Conservation (phyloP, 148 eudicot genomes). For the Spergularia marina region DNA sequence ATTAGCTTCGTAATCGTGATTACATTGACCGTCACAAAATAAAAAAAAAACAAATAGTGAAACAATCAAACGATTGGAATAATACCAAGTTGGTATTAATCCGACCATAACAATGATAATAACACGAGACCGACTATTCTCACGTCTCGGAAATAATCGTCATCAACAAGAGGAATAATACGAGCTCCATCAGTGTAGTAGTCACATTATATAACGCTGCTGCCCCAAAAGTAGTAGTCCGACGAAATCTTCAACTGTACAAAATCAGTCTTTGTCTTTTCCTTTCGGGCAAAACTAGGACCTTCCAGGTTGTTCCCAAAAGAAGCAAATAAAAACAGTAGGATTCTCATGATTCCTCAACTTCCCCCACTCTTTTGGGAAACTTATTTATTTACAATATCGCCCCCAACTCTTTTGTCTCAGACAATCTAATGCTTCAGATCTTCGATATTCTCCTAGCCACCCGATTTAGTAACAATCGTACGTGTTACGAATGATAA, state of each 20-base stretch:
- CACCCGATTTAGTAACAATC: too few species aligned
- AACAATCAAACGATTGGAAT: background rate
- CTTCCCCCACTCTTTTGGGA: conserved; percentile 11
- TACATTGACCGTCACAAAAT: background rate
- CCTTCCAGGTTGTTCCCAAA: conserved; percentile 24
- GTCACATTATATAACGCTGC: background rate
- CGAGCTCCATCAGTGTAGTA: too few species aligned
- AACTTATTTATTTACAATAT: conserved; percentile 16
- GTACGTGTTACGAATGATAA: background rate
- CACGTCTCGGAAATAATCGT: too few species aligned
- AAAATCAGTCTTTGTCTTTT: conserved; percentile 12
- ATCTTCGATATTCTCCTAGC: background rate
- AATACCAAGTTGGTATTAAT: background rate
- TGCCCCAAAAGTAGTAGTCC: conserved; percentile 13
- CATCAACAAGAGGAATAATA: too few species aligned
- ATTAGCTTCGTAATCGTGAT: conserved; percentile 6
- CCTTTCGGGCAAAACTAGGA: conserved; percentile 8
- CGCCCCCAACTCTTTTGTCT: background rate
- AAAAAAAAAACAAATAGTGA: background rate
- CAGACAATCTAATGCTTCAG: background rate
- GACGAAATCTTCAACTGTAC: conserved; percentile 30
- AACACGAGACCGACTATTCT: too few species aligned
- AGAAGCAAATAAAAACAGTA: background rate
- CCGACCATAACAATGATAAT: too few species aligned
- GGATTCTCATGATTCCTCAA: conserved; percentile 23